These are phyloP conservation scores for Dothideomycetes sp. DNA, from an alignment of 2,329 filamentous ascomycete genomes.

Conservation along the genomic window DNA sequence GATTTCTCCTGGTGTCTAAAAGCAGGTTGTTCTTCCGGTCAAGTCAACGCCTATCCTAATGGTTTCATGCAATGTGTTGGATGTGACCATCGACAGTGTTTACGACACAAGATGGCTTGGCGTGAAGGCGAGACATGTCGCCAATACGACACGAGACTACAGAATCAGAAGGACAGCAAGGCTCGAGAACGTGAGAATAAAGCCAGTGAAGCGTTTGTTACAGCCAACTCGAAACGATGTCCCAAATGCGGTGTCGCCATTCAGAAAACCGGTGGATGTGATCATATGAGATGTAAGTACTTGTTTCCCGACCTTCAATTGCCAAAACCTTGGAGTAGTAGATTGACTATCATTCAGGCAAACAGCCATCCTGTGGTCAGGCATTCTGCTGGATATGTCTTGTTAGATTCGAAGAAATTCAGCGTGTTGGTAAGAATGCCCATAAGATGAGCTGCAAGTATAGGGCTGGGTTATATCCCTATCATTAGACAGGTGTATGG, in stretches of 20 bases:
- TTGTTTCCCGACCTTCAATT: background rate
- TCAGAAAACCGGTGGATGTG: conserved; percentile 26
- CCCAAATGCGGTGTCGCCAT: conserved; percentile 8
- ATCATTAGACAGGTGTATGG: too few relatives aligned
- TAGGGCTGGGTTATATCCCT: background rate
- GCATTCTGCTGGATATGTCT: conserved; percentile 35
- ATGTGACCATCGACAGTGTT: conserved; percentile 31
- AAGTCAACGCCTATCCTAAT: conserved; percentile 27
- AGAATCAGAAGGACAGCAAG: conserved; percentile 18
- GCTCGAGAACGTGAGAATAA: conserved; percentile 16
- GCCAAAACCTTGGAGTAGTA: background rate
- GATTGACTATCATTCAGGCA: background rate
- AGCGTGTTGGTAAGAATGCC: background rate
- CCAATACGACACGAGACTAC: conserved; percentile 29
- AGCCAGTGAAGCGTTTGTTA: conserved; percentile 17
- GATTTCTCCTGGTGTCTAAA: conserved; percentile 47
- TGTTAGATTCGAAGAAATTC: conserved; percentile 19
- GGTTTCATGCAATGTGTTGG: conserved; percentile 32
- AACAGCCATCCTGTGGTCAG: conserved; percentile 26
- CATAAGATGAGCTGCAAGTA: conserved; percentile 4
- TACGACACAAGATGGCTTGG: conserved; percentile 29
- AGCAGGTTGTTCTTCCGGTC: conserved; percentile 42
- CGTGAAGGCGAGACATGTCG: conserved; percentile 32
- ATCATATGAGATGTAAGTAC: conserved; percentile 30
- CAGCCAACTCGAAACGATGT: background rate